A percentile compares a stretch with the other conserved stretches of the same genome.
Conservation (phyloP, 2,329 filamentous ascomycete genomes). For the Emmonsia crescens region DNA sequence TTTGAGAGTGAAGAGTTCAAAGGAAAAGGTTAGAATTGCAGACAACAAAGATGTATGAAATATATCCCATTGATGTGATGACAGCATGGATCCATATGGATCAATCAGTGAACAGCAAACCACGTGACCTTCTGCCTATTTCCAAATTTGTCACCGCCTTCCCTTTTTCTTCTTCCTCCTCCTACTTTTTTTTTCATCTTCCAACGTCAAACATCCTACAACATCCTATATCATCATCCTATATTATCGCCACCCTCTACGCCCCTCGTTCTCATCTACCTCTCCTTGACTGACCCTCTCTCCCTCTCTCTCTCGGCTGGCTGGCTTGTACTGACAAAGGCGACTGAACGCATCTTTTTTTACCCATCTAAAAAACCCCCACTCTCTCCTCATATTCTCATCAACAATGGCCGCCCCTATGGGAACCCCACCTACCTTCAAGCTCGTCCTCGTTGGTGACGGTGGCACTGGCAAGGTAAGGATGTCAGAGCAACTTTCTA, state of each 20-base stretch:
- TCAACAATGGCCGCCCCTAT: conserved; percentile 49
- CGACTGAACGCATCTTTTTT: conserved; percentile 6
- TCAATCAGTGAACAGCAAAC: no score
- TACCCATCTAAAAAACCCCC: conserved; percentile 16
- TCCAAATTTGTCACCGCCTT: conserved; percentile 16
- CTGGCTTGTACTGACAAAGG: conserved; percentile 9
- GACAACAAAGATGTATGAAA: no score
- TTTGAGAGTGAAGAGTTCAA: no score
- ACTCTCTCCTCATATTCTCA: conserved; percentile 17
- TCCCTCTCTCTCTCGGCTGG: conserved; percentile 1
- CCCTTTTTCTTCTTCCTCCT: conserved; percentile 9
- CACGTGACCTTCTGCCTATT: conserved; percentile 14
- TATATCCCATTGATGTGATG: no score
- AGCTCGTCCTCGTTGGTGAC: conserved; percentile 98
- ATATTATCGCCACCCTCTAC: conserved; percentile 8
- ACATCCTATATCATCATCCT: conserved; percentile 11
- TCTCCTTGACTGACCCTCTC: background rate
- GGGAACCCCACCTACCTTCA: conserved; percentile 68
- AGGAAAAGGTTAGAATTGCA: background rate
- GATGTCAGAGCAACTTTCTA: conserved; percentile 1
- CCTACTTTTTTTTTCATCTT: conserved; percentile 16
- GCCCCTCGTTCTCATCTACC: no score
- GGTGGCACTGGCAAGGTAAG: conserved; percentile 98
- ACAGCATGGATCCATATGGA: no score
- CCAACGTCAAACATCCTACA: conserved; percentile 19